Conservation (phyloP, 306 rosid genomes). For the Casuarina cunninghamiana region DNA sequence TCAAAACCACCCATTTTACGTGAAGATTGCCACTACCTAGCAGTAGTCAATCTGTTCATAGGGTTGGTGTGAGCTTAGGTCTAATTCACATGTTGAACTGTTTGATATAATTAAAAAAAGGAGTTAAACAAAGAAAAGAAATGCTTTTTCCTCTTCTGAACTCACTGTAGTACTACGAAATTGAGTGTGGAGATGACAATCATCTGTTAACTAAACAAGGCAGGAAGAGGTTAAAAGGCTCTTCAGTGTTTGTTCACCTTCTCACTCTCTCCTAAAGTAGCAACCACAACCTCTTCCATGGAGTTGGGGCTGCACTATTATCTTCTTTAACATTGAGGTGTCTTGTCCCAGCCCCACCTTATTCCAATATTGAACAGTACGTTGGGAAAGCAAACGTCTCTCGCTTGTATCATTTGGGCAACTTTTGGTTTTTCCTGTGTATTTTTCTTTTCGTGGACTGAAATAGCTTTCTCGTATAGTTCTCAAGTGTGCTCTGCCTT, state of each 20-base stretch:
- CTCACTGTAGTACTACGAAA: background rate
- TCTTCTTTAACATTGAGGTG: conserved; percentile 25
- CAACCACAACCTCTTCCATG: conserved; percentile 53
- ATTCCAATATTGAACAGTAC: conserved; percentile 40
- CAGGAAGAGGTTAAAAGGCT: conserved; percentile 23
- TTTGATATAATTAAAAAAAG: too few species aligned
- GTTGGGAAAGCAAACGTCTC: conserved; percentile 28
- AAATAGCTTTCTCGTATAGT: conserved; percentile 32
- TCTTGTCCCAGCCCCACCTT: conserved; percentile 37
- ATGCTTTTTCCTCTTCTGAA: background rate
- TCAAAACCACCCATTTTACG: too few species aligned
- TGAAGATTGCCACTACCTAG: too few species aligned
- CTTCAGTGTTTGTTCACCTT: conserved; percentile 16
- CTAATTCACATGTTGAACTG: too few species aligned
- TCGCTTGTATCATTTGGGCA: conserved; percentile 24
- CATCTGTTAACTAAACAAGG: conserved; percentile 15
- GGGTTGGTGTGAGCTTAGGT: too few species aligned
- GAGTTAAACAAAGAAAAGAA: too few species aligned
- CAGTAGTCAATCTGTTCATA: too few species aligned
- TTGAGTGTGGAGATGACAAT: conserved; percentile 12
- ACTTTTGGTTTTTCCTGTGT: conserved; percentile 31
- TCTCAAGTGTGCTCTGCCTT: conserved; percentile 41
- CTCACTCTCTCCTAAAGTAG: conserved; percentile 53
- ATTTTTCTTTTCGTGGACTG: conserved; percentile 30
- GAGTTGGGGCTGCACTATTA: conserved; percentile 44